Evolutionary conservation across 169 alveolate species (phyloP).

Genomic region (Plasmodium billcollinsi): DNA sequence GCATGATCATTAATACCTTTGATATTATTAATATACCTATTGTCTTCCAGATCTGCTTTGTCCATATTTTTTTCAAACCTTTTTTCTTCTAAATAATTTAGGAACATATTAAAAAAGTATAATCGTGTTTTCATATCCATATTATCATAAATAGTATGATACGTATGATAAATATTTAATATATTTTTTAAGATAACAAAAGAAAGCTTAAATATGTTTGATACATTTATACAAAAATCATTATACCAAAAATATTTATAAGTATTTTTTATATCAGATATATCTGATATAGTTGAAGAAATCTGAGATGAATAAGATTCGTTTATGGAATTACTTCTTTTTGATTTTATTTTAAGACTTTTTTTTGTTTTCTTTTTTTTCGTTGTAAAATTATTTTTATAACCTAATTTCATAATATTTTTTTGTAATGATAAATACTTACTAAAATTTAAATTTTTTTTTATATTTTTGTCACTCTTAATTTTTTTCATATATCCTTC

Average conservation of each 20-base stretch:
- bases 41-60: constrained; percentile 24
- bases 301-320: constrained; percentile 40
- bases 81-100: constrained; percentile 70
- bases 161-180: constrained; percentile 20
- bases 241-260: constrained; percentile 5
- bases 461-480: constrained; percentile 9
- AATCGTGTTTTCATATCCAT: background rate
- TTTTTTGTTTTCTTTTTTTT: constrained; percentile 64
- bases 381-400: constrained; percentile 47
- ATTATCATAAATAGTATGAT: background rate
- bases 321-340: constrained; percentile 25
- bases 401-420: constrained; percentile 73
- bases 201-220: constrained; percentile 56
- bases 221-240: constrained; percentile 62
- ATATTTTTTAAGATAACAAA: constrained; percentile 63
- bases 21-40: background rate
- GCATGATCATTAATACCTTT: too few species aligned
- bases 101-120: constrained; percentile 25
- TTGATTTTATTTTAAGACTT: constrained; percentile 38
- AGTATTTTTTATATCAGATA: constrained; percentile 26
- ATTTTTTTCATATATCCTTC: constrained; percentile 31
- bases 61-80: constrained; percentile 46
- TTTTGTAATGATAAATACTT: constrained; percentile 68
- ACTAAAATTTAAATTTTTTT: constrained; percentile 52
- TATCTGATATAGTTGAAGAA: constrained; percentile 33